These are phyloP conservation scores for Fusarium fujikuroi DNA, from an alignment of 2,329 filamentous ascomycete species.

Conservation along the genomic window DNA sequence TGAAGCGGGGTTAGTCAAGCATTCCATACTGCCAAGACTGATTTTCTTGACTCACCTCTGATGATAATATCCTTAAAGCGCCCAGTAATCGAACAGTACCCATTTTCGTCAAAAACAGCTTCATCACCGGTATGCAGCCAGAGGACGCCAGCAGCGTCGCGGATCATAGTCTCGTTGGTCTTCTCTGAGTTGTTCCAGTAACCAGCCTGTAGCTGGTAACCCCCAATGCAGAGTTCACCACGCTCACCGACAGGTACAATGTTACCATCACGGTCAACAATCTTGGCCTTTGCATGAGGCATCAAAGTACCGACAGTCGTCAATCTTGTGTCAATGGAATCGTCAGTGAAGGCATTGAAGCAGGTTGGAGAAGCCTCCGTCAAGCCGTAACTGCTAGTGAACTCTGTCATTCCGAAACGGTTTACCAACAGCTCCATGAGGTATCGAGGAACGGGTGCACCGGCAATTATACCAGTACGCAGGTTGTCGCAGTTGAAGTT, in stretches of 20 bases:
- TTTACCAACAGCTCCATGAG: constrained; percentile 78
- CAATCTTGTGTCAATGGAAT: constrained; percentile 72
- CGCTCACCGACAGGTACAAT: constrained; percentile 73
- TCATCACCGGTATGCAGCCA: constrained; percentile 78
- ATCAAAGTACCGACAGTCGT: constrained; percentile 80
- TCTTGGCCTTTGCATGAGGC: constrained; percentile 81
- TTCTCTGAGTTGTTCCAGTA: constrained; percentile 79
- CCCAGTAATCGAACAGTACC: constrained; percentile 78
- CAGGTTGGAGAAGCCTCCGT: constrained; percentile 84
- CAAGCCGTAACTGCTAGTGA: constrained; percentile 76
- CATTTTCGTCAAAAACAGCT: constrained; percentile 73
- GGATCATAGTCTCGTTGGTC: constrained; percentile 70
- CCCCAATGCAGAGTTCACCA: constrained; percentile 81
- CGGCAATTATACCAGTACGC: constrained; percentile 82
- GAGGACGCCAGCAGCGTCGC: constrained; percentile 63
- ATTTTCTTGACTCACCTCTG: constrained; percentile 58
- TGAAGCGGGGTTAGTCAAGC: constrained; percentile 30
- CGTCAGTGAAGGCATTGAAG: constrained; percentile 82
- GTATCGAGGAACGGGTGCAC: constrained; percentile 78
- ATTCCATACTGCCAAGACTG: constrained; percentile 19
- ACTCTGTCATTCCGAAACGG: constrained; percentile 79
- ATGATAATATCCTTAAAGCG: constrained; percentile 86
- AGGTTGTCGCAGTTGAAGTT: constrained; percentile 63
- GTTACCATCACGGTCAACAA: constrained; percentile 74
- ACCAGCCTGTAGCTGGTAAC: constrained; percentile 77